Base-by-base conservation (phyloP, 2,329 filamentous ascomycete genomes). In the Cytospora piceicola region DNA sequence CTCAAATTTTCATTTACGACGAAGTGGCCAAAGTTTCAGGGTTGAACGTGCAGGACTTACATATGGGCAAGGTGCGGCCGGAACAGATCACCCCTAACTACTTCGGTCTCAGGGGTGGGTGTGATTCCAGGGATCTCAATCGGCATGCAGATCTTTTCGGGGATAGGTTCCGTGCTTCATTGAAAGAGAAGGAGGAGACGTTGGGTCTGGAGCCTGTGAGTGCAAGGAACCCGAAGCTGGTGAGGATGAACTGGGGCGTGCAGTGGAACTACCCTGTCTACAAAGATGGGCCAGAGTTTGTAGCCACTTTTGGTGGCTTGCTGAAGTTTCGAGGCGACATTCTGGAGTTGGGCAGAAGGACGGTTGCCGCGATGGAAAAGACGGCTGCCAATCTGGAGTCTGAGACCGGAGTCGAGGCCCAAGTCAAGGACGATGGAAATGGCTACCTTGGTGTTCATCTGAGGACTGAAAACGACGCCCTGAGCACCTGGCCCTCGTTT, bases 231-330 rank as follows among this genome's bases (percentile, higher is more conserved):
- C 79, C 79, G 1, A 75, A 78, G n/a, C 71, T 79, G 32, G 73
- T 80, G 60, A 75, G 77, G 29, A 77, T 81, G 68, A 76, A 75
- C 65, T 81, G 79, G 79, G 79, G 79, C 20, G 78, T 80, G 9
- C 77, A 80, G 58, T 80, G 76, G 74, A 79, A 82, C 65, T 82
- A 77, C 76, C 80, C 79, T 24, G 76, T 79, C 6, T 79, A 77
- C 62, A 76, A 78, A 17, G 82, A 84, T 67, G 80, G 81, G 0
- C 79, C 81, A 7, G 81, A 82, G 66, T 79, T 83, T 62, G 77
- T 75, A 8, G 75, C 79, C 29, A 79, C 79, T 0, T 83, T 80
- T 53, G 79, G 80, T 0, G 73, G 75, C 7, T 69, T 81, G n/a
- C 73, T 82, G 24, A 74, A 71, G 54, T 76, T 83, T 67, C 77